These are phyloP conservation scores for Colletotrichum sp. DNA, from an alignment of 2,329 filamentous ascomycete species.

Conservation along the genomic window DNA sequence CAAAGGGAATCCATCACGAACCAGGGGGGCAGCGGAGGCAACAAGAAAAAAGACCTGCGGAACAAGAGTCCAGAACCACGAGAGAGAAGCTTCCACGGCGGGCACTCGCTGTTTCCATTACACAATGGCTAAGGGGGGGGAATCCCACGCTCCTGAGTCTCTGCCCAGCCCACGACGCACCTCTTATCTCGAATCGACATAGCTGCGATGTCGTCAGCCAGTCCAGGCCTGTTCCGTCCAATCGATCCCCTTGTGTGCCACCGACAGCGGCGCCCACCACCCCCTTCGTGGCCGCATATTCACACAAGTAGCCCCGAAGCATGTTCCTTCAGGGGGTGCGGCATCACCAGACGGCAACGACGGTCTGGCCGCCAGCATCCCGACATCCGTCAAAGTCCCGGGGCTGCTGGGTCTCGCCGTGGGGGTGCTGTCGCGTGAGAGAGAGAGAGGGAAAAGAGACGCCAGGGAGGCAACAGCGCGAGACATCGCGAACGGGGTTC, in stretches of 20 bases:
- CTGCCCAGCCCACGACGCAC: not conserved
- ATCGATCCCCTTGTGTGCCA: not conserved
- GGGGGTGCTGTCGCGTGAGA: not conserved
- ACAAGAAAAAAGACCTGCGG: not conserved
- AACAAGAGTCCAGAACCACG: not conserved
- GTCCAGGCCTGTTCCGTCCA: constrained; percentile 17
- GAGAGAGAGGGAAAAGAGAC: not conserved
- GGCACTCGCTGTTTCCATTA: constrained; percentile 20
- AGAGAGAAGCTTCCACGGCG: not conserved
- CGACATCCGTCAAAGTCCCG: not conserved
- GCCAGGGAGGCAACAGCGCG: not conserved
- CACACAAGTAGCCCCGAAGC: not conserved
- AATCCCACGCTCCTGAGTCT: constrained; percentile 7
- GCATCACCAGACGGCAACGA: not conserved
- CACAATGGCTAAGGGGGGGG: constrained; percentile 5
- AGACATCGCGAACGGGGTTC: not conserved
- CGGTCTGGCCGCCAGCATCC: not conserved
- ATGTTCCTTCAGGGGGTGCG: not conserved
- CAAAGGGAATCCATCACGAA: not conserved
- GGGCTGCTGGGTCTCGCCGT: not conserved
- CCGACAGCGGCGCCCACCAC: not conserved
- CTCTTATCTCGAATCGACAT: constrained; percentile 21
- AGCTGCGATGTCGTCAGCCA: constrained; percentile 21
- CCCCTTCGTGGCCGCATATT: not conserved
- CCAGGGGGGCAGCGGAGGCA: not conserved